Percentiles rank a stretch among this genome's conserved stretches.
These are phyloP conservation scores for Botrytis elliptica DNA, from an alignment of 2,329 filamentous ascomycete genomes.

Conservation along the genomic window DNA sequence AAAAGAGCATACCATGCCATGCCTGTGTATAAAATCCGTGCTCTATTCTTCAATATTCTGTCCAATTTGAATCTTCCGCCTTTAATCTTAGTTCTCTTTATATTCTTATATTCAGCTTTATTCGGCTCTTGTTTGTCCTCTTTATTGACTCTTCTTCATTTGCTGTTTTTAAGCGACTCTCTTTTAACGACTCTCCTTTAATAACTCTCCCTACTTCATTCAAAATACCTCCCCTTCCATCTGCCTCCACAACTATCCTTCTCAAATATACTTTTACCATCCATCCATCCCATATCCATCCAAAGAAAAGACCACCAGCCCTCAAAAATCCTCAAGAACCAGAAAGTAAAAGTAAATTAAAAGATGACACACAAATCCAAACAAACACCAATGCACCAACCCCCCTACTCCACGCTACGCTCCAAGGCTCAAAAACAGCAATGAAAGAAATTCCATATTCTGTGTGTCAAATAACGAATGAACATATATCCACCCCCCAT, in stretches of 20 bases:
- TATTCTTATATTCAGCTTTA: background rate
- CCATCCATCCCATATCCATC: background rate
- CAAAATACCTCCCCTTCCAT: background rate
- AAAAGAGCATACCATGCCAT: background rate
- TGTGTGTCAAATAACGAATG: background rate
- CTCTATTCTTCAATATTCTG: background rate
- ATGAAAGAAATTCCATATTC: background rate
- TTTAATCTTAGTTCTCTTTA: background rate
- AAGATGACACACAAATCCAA: background rate
- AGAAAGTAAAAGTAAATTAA: background rate
- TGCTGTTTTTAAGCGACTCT: background rate
- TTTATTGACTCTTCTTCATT: background rate
- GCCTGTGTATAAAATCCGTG: background rate
- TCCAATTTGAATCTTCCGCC: background rate
- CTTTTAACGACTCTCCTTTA: background rate
- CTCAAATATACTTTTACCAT: background rate
- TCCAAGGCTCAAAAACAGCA: background rate
- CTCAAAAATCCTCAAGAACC: background rate
- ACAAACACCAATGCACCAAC: background rate
- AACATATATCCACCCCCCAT: background rate
- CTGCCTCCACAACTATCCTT: background rate
- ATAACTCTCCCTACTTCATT: background rate
- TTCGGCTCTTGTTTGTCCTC: background rate
- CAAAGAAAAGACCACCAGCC: background rate
- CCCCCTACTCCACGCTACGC: background rate